Conservation (phyloP, 768 basidiomycete genomes). For the Hypsizygus marmoreus region DNA sequence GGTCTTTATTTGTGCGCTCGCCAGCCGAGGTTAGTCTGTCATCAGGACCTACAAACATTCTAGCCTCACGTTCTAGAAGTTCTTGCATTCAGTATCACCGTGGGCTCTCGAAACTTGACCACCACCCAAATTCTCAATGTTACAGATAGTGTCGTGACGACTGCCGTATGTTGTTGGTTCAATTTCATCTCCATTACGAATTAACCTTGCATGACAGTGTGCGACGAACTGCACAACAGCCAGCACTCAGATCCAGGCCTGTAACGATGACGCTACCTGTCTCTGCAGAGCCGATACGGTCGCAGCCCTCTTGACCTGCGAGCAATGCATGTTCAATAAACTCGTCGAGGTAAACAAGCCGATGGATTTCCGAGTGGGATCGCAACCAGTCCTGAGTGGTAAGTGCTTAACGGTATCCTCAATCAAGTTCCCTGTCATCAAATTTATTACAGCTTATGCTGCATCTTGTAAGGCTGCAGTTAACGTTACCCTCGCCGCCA, state of each 20-base stretch:
- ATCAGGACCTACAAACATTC: background rate
- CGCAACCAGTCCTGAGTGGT: constrained; percentile 61
- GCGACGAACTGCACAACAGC: constrained; percentile 29
- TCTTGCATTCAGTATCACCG: constrained; percentile 50
- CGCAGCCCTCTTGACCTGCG: constrained; percentile 47
- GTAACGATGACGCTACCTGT: constrained; percentile 51
- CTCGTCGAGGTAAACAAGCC: constrained; percentile 52
- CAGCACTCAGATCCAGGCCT: constrained; percentile 33
- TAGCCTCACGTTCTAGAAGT: constrained; percentile 20
- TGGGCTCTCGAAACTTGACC: constrained; percentile 39
- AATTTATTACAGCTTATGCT: constrained; percentile 49
- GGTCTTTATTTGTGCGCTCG: constrained; percentile 46
- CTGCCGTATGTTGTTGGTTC: constrained; percentile 31
- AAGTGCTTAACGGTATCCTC: constrained; percentile 20
- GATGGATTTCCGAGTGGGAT: constrained; percentile 57
- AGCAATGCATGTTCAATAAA: constrained; percentile 67
- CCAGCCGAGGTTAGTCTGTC: constrained; percentile 54
- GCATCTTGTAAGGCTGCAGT: constrained; percentile 40
- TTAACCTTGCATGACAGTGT: too few species aligned
- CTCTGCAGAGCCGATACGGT: constrained; percentile 52
- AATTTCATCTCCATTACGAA: constrained; percentile 22
- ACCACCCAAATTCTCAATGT: constrained; percentile 48
- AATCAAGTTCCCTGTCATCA: constrained; percentile 10
- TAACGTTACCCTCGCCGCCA: constrained; percentile 40
- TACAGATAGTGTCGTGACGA: constrained; percentile 29